phyloP scores from a whole-genome alignment of 2,329 filamentous ascomycete species.

The Ophiosphaerella narmari region DNA sequence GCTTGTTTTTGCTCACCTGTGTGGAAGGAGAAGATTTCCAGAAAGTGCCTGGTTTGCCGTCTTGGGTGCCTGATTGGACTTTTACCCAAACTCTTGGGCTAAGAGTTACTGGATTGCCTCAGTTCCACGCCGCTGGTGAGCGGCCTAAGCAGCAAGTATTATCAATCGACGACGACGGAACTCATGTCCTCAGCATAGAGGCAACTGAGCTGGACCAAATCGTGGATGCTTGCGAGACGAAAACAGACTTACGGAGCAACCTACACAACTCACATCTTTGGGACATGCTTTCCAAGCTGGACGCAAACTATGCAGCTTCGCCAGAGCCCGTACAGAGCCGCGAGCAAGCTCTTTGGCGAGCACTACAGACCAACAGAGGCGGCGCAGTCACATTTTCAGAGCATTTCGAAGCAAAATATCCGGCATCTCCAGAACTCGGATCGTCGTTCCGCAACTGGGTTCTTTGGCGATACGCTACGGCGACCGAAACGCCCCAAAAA shows the following conservation, averaged over 20 bases:
- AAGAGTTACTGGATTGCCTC: slow-evolving; percentile 16
- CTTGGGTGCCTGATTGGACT: slow-evolving; percentile 28
- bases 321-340: slow-evolving; percentile 2
- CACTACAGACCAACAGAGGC: slow-evolving; percentile 15
- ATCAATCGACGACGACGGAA: background rate
- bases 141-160: background rate
- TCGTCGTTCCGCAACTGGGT: slow-evolving; percentile 18
- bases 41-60: slow-evolving; percentile 11
- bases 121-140: slow-evolving; percentile 10
- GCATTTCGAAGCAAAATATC: slow-evolving; percentile 1
- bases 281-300: slow-evolving; percentile 8
- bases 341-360: slow-evolving; percentile 17
- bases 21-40: slow-evolving; percentile 23
- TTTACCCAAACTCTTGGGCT: slow-evolving; percentile 8
- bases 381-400: background rate
- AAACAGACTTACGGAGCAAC: slow-evolving; percentile 4
- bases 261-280: slow-evolving; percentile 9
- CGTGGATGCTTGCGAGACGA: slow-evolving; percentile 3
- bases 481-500: background rate
- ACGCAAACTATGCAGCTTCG: background rate
- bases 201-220: slow-evolving; percentile 4
- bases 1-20: slow-evolving; percentile 15
- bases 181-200: slow-evolving; percentile 8
- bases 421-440: slow-evolving; percentile 1
- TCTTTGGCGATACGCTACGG: slow-evolving; percentile 12